Percentiles rank a stretch among this genome's conserved stretches.
phyloP scores from a whole-genome alignment of 441 rosid genomes.

The Eruca vesicaria region DNA sequence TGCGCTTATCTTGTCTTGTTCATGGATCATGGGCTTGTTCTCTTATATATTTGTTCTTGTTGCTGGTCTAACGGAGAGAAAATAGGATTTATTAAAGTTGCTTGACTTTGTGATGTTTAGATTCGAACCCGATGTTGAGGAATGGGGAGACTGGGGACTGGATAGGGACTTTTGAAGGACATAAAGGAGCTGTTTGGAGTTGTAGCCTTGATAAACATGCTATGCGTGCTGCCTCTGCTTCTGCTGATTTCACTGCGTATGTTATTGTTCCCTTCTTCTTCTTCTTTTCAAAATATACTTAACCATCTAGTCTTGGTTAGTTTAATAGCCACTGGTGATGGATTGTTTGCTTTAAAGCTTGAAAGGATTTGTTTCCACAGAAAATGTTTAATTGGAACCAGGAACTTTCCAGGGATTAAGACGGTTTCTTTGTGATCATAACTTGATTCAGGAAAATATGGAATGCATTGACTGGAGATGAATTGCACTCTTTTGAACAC shows the following conservation, averaged over 20 bases:
- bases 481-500: constrained; percentile 91
- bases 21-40: background rate
- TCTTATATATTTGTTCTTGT: background rate
- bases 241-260: constrained; percentile 95
- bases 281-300: background rate
- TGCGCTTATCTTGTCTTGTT: background rate
- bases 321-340: background rate
- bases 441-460: constrained; percentile 81
- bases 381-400: background rate
- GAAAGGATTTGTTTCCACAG: background rate
- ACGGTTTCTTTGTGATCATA: background rate
- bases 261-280: constrained; percentile 22
- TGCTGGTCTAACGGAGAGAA: background rate
- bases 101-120: constrained; percentile 41
- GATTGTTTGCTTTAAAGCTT: background rate
- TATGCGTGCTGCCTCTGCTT: constrained; percentile 86
- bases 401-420: background rate
- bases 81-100: no score
- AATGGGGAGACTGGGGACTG: constrained; percentile 99
- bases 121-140: constrained; percentile 91
- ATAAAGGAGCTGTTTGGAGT: constrained; percentile 98
- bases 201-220: constrained; percentile 88
- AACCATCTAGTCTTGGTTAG: background rate
- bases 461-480: constrained; percentile 95
- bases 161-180: constrained; percentile 98